Evolutionary conservation across 2,329 filamentous ascomycete species (phyloP), one percentile per base, ranked within the genome.

Genomic region (Cladosporium sp.): DNA sequence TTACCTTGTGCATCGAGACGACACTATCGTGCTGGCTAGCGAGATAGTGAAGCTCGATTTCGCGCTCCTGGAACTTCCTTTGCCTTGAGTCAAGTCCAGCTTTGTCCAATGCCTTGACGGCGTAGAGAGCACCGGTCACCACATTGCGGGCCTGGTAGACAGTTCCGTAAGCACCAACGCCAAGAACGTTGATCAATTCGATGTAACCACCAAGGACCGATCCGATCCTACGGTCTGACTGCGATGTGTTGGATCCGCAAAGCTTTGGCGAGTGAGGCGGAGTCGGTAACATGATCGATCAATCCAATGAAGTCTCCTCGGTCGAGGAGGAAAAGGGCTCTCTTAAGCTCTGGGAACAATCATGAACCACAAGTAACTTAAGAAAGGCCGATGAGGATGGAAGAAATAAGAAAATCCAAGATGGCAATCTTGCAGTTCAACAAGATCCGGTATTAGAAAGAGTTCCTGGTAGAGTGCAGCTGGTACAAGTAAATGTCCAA

Each of bases 61-160:
- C 94, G 56, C 91, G 83, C 73, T 91, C 88, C 76, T 97, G 94
- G 78, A 96, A 97, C 68, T 87, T 87, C 68, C 87, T 83, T 73
- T 97, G 92, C 65, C 93, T 85, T 67, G 84, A 81, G 76, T 97
- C 92, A 78, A 97, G 80, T 74, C 93, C 94, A 75, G 87, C 82
- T 77, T 96, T 97, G 86, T 91, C 94, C 71, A 99, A 83, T 61
- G 92, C 93, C 81, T 99, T 99, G 71, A 99, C 93, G 63, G 94
- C 94, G 80, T 96, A 99, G 64, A 85, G 86, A 58, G 86, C 83
- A 71, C 88, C 84, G 65, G 86, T 93, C 72, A 87, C 87, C 71
- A 93, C 84, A 77, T 94, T 92, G 75, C 89, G 80, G 68, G 92
- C 92, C 64, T 87, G 85, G 78, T 97, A 97, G 24, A 99, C 94